phyloP scores from a whole-genome alignment of 257 asterid genomes.

The Solanum bukasovii region DNA sequence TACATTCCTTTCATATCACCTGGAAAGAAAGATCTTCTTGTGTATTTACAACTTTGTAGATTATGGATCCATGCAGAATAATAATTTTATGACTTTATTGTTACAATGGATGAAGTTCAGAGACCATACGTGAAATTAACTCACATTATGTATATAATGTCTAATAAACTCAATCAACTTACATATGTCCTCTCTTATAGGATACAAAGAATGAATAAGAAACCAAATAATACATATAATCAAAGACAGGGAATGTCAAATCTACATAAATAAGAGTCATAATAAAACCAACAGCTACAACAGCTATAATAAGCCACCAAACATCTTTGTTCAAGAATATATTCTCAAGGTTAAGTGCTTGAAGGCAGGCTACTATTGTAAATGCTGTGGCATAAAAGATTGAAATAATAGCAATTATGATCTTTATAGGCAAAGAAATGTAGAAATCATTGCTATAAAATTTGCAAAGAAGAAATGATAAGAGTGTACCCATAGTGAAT shows the following conservation, averaged over 20 bases:
- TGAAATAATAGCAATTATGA: neutral
- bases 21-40: neutral
- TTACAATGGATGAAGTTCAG: neutral
- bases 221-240: neutral
- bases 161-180: neutral
- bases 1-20: neutral
- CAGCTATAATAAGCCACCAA: neutral
- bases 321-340: slow-evolving; percentile 1
- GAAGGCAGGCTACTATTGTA: neutral
- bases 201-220: neutral
- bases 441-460: neutral
- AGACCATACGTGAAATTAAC: neutral
- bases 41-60: neutral
- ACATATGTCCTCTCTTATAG: neutral
- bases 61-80: neutral
- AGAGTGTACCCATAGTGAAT: neutral
- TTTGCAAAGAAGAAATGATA: neutral
- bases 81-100: neutral
- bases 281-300: neutral
- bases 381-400: neutral
- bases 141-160: neutral
- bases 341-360: slow-evolving; percentile 1
- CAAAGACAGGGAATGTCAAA: neutral
- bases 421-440: neutral
- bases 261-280: neutral